Base-by-base conservation (phyloP, 495 filamentous ascomycete genomes). In the Penicillium ochrochloron region DNA sequence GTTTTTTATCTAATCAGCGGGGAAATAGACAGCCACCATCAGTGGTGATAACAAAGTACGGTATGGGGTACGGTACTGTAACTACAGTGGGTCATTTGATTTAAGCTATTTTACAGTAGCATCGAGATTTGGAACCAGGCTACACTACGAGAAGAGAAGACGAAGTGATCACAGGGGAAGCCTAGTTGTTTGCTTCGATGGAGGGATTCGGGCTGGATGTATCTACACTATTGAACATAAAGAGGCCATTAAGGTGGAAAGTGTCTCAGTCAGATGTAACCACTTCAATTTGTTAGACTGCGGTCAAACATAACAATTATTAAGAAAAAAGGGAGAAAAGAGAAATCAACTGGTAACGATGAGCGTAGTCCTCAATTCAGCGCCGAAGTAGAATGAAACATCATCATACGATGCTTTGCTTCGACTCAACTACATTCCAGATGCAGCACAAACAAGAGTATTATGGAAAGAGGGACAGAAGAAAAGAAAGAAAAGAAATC, bases 1-100 rank as follows among this genome's bases (percentile, higher is more conserved):
- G 44, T 34, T 27, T 1, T 27, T 66, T 66, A 66, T 66, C 64
- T 66, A 58, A 66, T 66, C 59, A 9, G 39, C 25, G 23, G 39
- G 29, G 29, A 55, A 33, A 17, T 19, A 23, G 19, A 35, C 11
- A 17, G 17, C 50, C 21, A 53, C 50, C 6, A 27, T 31, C 4
- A 15, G 29, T n/a, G 27, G 9, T 17, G 6, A 54, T 23, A 17
- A 31, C 21, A 23, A 25, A 11, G 10, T 0, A 46, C 33, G 23
- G 42, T 14, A 25, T 23, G 21, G 44, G 44, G 42, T 46, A 10
- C 19, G 11, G 25, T 27, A 27, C 25, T 27, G 4, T 4, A 27
- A n/a, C n/a, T n/a, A n/a, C n/a, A 27, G 41, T 19, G 15, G 21
- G 44, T 50, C 23, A n/a, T 27, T 15, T 50, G 46, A 25, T 7